Conservation (phyloP, 352 stramenopile genomes). For the Labyrinthula sp. region DNA sequence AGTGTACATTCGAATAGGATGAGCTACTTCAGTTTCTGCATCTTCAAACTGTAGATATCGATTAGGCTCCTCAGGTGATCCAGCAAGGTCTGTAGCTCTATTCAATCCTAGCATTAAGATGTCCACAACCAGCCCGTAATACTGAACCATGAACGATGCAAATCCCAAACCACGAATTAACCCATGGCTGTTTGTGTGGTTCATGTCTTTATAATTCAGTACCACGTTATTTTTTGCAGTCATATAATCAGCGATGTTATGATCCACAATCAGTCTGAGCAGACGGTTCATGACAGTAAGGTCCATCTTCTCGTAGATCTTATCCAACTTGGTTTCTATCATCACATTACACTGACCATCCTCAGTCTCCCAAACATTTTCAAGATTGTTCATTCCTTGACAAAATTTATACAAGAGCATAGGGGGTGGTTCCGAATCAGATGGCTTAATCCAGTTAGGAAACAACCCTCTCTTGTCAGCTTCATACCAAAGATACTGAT, state of each 20-base stretch:
- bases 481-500: conserved; percentile 99
- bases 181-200: conserved; percentile 98
- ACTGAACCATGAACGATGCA: conserved; percentile 86
- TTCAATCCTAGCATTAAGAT: conserved; percentile 87
- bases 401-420: conserved; percentile 99
- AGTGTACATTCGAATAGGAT: conserved; percentile 98
- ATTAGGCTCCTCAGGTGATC: conserved; percentile 84
- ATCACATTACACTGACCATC: conserved; percentile 96
- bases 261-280: conserved; percentile 92
- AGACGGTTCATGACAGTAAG: conserved; percentile 92
- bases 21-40: conserved; percentile 78
- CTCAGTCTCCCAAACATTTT: conserved; percentile 90
- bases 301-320: conserved; percentile 99
- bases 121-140: conserved; percentile 96
- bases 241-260: conserved; percentile 99
- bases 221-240: conserved; percentile 99
- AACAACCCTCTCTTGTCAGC: conserved; percentile 98
- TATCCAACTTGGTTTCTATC: conserved; percentile 93
- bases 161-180: conserved; percentile 96
- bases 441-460: conserved; percentile 97
- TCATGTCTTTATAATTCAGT: conserved; percentile 94
- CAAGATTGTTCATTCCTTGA: conserved; percentile 97
- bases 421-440: conserved; percentile 90
- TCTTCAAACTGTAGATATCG: conserved; percentile 95
- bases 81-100: conserved; percentile 89